A percentile compares a stretch with the other conserved stretches of the same genome.
These are phyloP conservation scores for Colletotrichum sp. DNA, from an alignment of 2,329 filamentous ascomycete species.

Conservation along the genomic window DNA sequence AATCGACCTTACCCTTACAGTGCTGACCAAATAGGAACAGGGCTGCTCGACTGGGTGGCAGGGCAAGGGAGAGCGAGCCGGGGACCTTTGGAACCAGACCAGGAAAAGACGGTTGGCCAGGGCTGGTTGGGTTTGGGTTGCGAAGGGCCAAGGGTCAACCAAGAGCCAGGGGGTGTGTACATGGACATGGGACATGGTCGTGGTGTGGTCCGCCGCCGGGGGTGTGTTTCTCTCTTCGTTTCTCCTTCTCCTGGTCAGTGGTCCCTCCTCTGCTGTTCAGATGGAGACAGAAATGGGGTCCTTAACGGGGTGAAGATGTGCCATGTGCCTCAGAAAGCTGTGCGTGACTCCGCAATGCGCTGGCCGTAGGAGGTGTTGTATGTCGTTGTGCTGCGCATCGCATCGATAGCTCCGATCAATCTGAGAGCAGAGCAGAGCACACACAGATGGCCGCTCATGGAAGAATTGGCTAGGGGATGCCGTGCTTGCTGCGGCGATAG, in stretches of 20 bases:
- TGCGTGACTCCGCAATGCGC: neutral
- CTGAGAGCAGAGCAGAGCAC: neutral
- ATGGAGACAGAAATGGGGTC: neutral
- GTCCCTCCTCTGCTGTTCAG: neutral
- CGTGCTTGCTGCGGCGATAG: neutral
- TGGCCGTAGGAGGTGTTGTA: neutral
- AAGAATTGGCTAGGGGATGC: neutral
- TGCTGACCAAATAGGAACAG: neutral
- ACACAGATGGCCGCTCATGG: neutral
- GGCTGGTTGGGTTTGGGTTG: conserved; percentile 13
- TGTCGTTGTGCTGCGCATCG: neutral
- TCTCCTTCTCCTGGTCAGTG: neutral
- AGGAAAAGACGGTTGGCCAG: conserved; percentile 7
- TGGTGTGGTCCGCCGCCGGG: neutral
- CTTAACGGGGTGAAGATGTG: neutral
- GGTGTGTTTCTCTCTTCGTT: neutral
- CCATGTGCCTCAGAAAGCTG: neutral
- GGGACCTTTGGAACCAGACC: conserved; percentile 9
- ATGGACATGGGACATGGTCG: neutral
- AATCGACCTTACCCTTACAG: neutral
- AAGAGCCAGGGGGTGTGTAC: neutral
- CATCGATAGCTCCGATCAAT: neutral
- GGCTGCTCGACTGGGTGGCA: conserved; percentile 9
- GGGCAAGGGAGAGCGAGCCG: conserved; percentile 17
- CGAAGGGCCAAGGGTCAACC: conserved; percentile 1